Evolutionary conservation across 2,329 filamentous ascomycete genomes (phyloP).

Genomic region (Exserohilum rostratum): DNA sequence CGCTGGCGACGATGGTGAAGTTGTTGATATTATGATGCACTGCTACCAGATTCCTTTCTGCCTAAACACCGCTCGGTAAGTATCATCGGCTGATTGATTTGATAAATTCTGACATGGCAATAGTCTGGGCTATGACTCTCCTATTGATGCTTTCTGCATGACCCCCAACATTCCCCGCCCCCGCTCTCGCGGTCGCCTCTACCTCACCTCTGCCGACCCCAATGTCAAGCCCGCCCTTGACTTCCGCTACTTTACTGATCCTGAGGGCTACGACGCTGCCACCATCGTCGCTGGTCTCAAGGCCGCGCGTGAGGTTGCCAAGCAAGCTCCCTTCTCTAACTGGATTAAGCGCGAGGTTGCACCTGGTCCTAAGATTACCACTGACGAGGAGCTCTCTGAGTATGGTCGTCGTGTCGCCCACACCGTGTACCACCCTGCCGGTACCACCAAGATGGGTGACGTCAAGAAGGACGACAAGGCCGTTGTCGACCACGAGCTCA

Average conservation of each 20-base stretch:
- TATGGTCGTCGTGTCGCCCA: conserved; percentile 83
- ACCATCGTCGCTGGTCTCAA: conserved; percentile 79
- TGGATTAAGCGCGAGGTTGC: conserved; percentile 86
- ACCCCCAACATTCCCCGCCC: conserved; percentile 88
- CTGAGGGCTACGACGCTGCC: conserved; percentile 82
- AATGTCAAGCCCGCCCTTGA: conserved; percentile 80
- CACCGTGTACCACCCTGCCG: conserved; percentile 88
- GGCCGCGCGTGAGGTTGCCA: conserved; percentile 76
- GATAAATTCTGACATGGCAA: conserved; percentile 6
- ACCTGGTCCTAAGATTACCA: conserved; percentile 73
- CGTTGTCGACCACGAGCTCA: conserved; percentile 79
- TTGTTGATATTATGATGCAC: conserved; percentile 93
- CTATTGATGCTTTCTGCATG: conserved; percentile 86
- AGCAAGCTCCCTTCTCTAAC: conserved; percentile 76
- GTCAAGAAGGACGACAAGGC: conserved; percentile 70
- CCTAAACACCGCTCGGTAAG: conserved; percentile 75
- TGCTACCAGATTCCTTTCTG: conserved; percentile 96
- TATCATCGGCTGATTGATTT: neutral
- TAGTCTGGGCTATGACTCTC: conserved; percentile 72
- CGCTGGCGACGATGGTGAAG: conserved; percentile 70
- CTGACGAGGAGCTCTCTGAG: conserved; percentile 79
- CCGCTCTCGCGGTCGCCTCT: conserved; percentile 76
- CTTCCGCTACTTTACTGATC: conserved; percentile 89
- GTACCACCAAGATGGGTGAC: conserved; percentile 90
- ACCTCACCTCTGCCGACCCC: conserved; percentile 77